A percentile compares a stretch with the other conserved stretches of the same genome.
Evolutionary conservation across 2,329 filamentous ascomycete species (phyloP).

Genomic region (Apiospora koreana): DNA sequence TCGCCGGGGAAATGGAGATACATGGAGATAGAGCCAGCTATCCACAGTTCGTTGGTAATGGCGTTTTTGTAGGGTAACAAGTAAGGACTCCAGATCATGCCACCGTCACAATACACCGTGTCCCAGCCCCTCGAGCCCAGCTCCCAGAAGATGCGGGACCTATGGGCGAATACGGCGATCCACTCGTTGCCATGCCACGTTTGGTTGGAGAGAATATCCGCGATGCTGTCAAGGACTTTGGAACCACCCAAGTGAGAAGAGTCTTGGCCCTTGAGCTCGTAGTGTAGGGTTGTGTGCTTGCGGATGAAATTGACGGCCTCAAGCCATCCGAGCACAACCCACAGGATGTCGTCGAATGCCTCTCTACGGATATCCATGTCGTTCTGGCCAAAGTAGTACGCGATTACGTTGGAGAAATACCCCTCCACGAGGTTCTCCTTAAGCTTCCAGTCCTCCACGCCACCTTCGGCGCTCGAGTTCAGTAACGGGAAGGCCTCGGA

Average conservation of each 20-base stretch:
- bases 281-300: slow-evolving; percentile 67
- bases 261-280: slow-evolving; percentile 32
- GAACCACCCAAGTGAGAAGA: slow-evolving; percentile 19
- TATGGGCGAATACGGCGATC: slow-evolving; percentile 75
- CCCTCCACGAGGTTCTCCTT: slow-evolving; percentile 79
- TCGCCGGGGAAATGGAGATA: slow-evolving; percentile 88
- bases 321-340: slow-evolving; percentile 92
- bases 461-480: slow-evolving; percentile 28
- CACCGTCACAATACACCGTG: slow-evolving; percentile 75
- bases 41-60: slow-evolving; percentile 90
- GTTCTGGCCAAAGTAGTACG: slow-evolving; percentile 88
- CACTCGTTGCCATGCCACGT: slow-evolving; percentile 80
- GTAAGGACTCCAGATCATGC: slow-evolving; percentile 88
- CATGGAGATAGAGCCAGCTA: slow-evolving; percentile 84
- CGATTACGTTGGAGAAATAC: slow-evolving; percentile 75
- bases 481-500: slow-evolving; percentile 55
- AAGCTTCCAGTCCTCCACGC: slow-evolving; percentile 44
- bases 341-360: slow-evolving; percentile 93
- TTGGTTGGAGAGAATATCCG: slow-evolving; percentile 39
- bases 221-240: slow-evolving; percentile 22
- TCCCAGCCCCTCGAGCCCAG: slow-evolving; percentile 81
- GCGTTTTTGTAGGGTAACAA: slow-evolving; percentile 90
- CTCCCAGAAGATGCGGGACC: slow-evolving; percentile 84
- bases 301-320: slow-evolving; percentile 77
- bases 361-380: slow-evolving; percentile 69